Evolutionary conservation across 768 basidiomycete genomes (phyloP).

Genomic region (Collybiopsis luxurians): DNA sequence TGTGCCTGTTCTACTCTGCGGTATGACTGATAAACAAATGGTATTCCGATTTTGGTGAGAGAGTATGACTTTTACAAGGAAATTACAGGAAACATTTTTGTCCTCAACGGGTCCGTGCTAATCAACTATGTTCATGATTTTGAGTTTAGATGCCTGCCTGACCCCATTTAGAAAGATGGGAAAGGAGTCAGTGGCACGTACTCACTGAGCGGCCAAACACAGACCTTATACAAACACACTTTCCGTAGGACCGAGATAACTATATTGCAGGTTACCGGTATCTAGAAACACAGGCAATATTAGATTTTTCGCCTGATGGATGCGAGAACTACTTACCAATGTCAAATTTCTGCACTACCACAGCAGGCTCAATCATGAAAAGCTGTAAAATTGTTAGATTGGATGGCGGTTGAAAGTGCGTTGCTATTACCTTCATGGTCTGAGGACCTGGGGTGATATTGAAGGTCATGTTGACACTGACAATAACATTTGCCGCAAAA

Average conservation of each 20-base stretch:
- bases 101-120: too few species aligned
- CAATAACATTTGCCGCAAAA: conserved; percentile 53
- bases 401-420: not conserved
- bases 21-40: too few species aligned
- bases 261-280: conserved; percentile 50
- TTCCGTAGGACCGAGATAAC: conserved; percentile 66
- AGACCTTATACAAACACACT: conserved; percentile 31
- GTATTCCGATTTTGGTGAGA: too few species aligned
- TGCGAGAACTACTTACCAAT: conserved; percentile 39
- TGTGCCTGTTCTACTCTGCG: too few species aligned
- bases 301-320: not conserved
- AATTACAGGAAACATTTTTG: too few species aligned
- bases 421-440: conserved; percentile 48
- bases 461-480: conserved; percentile 38
- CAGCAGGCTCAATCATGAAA: conserved; percentile 56
- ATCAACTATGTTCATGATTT: too few species aligned
- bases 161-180: too few species aligned
- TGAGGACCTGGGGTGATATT: conserved; percentile 48
- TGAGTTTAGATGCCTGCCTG: too few species aligned
- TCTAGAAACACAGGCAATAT: conserved; percentile 31
- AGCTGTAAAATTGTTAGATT: conserved; percentile 25
- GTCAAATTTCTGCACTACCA: conserved; percentile 60
- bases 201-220: not conserved
- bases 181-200: too few species aligned
- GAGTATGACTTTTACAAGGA: too few species aligned